Base-by-base conservation (phyloP, 495 filamentous ascomycete species). In the Penicillium ochrochloron region DNA sequence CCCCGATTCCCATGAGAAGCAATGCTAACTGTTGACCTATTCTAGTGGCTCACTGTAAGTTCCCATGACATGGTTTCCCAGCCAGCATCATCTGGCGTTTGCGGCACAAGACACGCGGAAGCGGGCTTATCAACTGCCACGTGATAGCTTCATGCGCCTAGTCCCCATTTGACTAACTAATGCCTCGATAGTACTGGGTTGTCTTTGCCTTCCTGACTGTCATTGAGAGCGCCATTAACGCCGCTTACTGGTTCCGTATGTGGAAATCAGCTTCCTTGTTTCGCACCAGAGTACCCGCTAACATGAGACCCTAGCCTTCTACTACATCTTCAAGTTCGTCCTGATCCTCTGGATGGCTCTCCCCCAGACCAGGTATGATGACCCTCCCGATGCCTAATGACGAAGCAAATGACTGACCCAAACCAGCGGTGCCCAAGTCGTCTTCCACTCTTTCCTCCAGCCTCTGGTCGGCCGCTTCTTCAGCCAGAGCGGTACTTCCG, bases 321-420 rank as follows among this genome's bases (percentile, higher is more conserved):
- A 99, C 88, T 99, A 92, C 82, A 95, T 94, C 81, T 98, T 98
- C 90, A 99, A 99, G 84, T 97, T 99, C 75, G 85, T 93, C 73
- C 87, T 97, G 73, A 82, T 97, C 70, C 87, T 99, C 73, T 99
- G 96, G 96, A 92, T 98, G 80, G 89, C 94, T 67, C 92, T 99
- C 65, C 95, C 95, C 69, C 88, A 92, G 78, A 96, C 93, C 83
- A 83, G 82, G 95, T 98, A 89, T 75, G 89, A 84, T 55, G 50
- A 31, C 15, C n/a, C 27, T 15, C 46, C 27, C 33, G 11, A 31
- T 10, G 8, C 35, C 34, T 11, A 7, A 23, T 17, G 8, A 9
- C 3, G 23, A 42, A 15, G 25, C 33, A 25, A 61, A 74, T 80
- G 61, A 81, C 66, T 63, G 39, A 14, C 19, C 21, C 56, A 51